phyloP scores from a whole-genome alignment of 2,329 filamentous ascomycete species.

The Apiospora kogelbergensis region DNA sequence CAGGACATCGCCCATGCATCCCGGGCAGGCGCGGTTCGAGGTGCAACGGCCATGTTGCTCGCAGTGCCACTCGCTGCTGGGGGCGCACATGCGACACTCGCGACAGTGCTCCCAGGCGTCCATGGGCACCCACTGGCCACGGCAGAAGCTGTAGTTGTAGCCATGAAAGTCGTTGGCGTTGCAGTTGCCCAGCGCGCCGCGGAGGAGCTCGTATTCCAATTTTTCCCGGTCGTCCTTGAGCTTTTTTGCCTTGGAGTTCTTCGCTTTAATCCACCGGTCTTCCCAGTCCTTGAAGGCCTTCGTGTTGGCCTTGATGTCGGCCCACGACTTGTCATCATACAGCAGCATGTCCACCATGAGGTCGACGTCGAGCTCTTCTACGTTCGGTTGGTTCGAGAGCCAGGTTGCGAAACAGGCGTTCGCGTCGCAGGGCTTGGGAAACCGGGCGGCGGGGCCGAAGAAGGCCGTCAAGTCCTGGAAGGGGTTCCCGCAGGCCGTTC shows the following conservation, averaged over 20 bases:
- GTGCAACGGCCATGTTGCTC: slow-evolving; percentile 32
- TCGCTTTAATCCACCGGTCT: slow-evolving; percentile 29
- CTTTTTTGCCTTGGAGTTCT: slow-evolving; percentile 31
- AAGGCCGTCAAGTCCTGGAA: slow-evolving; percentile 33
- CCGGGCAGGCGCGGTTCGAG: slow-evolving; percentile 28
- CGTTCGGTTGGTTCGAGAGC: slow-evolving; percentile 33
- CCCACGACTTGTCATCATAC: slow-evolving; percentile 34
- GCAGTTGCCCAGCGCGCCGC: slow-evolving; percentile 30
- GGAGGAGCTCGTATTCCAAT: slow-evolving; percentile 33
- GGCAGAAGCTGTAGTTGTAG: slow-evolving; percentile 34
- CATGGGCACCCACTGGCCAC: slow-evolving; percentile 28
- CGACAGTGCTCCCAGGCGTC: slow-evolving; percentile 31
- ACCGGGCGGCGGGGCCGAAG: slow-evolving; percentile 29
- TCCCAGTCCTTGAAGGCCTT: slow-evolving; percentile 32
- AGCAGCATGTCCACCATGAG: slow-evolving; percentile 35
- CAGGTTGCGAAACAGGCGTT: slow-evolving; percentile 34
- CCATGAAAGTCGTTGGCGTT: slow-evolving; percentile 31
- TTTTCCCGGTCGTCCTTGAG: slow-evolving; percentile 30
- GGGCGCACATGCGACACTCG: slow-evolving; percentile 30
- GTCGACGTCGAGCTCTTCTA: slow-evolving; percentile 33
- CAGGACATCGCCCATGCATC: slow-evolving; percentile 22
- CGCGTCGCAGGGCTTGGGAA: slow-evolving; percentile 30
- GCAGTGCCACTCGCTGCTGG: slow-evolving; percentile 33
- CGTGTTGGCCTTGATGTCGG: slow-evolving; percentile 25
- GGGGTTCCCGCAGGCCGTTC: slow-evolving; percentile 31